phyloP scores from a whole-genome alignment of 306 rosid species.

The Lathyrus sativus region DNA sequence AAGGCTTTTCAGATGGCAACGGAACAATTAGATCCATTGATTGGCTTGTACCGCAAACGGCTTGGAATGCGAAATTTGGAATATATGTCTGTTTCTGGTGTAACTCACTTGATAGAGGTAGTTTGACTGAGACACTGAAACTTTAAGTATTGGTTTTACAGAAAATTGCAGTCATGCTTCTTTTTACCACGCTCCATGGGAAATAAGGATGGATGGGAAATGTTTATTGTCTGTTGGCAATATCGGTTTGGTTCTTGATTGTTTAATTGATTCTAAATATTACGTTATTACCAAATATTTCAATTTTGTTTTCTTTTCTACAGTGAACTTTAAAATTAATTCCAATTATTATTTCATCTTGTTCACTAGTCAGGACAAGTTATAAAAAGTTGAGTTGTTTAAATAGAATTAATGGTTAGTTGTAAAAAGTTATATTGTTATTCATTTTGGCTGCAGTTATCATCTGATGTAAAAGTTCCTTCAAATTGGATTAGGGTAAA shows the following conservation, averaged over 20 bases:
- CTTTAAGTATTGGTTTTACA: conserved; percentile 21
- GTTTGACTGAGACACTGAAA: conserved; percentile 29
- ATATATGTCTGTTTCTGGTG: conserved; percentile 77
- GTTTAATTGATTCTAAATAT: conserved; percentile 19
- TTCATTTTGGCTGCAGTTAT: conserved; percentile 59
- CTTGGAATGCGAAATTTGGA: conserved; percentile 73
- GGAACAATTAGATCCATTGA: conserved; percentile 69
- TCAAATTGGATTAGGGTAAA: conserved; percentile 81
- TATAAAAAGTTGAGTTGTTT: conserved; percentile 27
- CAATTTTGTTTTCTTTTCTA: conserved; percentile 24
- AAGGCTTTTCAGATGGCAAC: conserved; percentile 61
- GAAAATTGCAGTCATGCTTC: background rate
- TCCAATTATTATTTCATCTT: conserved; percentile 17
- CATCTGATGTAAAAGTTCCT: conserved; percentile 77
- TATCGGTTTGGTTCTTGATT: conserved; percentile 19
- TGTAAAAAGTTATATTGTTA: conserved; percentile 30
- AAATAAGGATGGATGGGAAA: conserved; percentile 9
- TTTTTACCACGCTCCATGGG: conserved; percentile 20
- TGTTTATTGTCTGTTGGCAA: conserved; percentile 19
- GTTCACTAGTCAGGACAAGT: conserved; percentile 32
- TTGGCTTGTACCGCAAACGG: conserved; percentile 67
- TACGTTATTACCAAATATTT: background rate
- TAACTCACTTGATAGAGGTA: conserved; percentile 92
- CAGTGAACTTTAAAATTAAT: background rate
- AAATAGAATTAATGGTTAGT: conserved; percentile 9